Evolutionary conservation across 2,329 filamentous ascomycete genomes (phyloP).

Genomic region (Colletotrichum tabaci): DNA sequence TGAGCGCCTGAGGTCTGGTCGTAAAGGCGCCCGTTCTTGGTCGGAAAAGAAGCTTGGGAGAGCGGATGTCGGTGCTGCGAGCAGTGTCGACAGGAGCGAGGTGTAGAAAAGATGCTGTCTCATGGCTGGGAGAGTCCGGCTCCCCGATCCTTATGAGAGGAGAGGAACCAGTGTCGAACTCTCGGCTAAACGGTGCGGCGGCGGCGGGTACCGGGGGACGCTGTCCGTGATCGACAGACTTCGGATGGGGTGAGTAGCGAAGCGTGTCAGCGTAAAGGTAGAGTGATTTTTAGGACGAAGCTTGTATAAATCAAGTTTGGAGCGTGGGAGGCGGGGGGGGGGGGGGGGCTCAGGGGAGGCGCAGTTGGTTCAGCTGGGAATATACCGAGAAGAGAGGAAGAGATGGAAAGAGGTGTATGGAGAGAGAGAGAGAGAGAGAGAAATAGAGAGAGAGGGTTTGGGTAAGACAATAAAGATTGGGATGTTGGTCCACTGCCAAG

Average conservation of each 20-base stretch:
- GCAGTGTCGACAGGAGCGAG: conserved; percentile 37
- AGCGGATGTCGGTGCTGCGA: conserved; percentile 27
- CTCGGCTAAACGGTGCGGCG: conserved; percentile 33
- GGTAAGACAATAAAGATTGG: neutral
- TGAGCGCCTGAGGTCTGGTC: conserved; percentile 34
- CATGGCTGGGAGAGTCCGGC: conserved; percentile 37
- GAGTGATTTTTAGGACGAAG: conserved; percentile 26
- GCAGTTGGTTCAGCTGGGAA: neutral
- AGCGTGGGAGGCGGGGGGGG: neutral
- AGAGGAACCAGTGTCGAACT: conserved; percentile 30
- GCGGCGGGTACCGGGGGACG: conserved; percentile 28
- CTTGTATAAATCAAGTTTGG: neutral
- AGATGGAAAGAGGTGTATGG: neutral
- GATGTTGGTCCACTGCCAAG: neutral
- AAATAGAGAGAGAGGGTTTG: neutral
- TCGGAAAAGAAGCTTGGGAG: conserved; percentile 24
- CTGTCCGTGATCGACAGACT: conserved; percentile 38
- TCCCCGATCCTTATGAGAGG: conserved; percentile 31
- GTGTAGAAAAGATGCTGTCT: conserved; percentile 30
- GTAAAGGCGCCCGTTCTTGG: neutral
- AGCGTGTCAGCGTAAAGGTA: conserved; percentile 35
- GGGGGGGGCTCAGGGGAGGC: neutral
- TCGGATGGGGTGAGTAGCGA: conserved; percentile 33
- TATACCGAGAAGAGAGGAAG: neutral
- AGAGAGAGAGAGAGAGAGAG: neutral